Evolutionary conservation across 768 basidiomycete species (phyloP), one percentile per base, ranked within the genome.

Genomic region (Naganishia randhawae): DNA sequence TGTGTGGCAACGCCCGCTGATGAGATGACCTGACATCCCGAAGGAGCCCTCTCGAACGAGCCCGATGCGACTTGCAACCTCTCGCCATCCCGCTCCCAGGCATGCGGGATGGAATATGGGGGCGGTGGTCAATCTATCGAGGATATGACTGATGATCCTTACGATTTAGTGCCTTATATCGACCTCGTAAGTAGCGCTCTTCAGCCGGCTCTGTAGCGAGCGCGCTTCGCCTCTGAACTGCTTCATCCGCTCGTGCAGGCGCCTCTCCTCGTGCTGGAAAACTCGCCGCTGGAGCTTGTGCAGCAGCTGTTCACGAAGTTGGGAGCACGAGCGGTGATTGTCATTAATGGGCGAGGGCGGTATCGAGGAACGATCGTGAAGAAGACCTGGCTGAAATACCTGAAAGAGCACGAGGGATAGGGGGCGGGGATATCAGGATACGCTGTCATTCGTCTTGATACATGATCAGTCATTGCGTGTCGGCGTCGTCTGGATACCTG

Each of bases 241-340:
- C 22, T 50, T 41, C 22, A 32, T 9, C 3, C n/a, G 13, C 14
- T 22, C n/a, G n/a, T n/a, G 3, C 54, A 92, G 89, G 92, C 95
- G 0, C 96, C 96, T 0, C 82, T 97, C 66, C 90, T 88, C 0
- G 85, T 97, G 42, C 87, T 87, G 67, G 86, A 85, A 0, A 88
- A 93, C 73, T 88, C 91, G 1, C 91, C 96, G 0, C 83, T 98
- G 77, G 91, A 96, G 79, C 85, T 97, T 55, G 84, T 97, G 0
- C 95, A 97, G 75, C 91, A 91, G 76, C 86, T 95, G 76, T 98
- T 98, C 74, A 88, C 87, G 68, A 97, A 97, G 78, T 85, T 98
- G 22, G 96, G 96, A 0, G 90, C 92, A 13, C 85, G 91, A 72
- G 93, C 95, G 74, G 86, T 98, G 25, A 83, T 97, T 31, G 86